Conservation (phyloP, 805 yeast genomes). For the Candida michaelii region DNA sequence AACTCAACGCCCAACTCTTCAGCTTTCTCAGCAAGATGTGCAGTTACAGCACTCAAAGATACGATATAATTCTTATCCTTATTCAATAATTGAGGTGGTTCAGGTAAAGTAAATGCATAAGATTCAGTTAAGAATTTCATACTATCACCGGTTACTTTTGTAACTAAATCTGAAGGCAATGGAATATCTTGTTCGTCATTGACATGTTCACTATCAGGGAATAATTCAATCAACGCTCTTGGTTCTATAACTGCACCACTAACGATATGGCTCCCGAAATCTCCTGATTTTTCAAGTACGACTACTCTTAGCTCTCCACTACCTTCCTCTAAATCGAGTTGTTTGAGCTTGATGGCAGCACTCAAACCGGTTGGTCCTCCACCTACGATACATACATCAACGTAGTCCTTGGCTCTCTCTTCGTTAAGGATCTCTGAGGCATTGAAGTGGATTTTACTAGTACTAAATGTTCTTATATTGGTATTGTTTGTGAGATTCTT, state of each 20-base stretch:
- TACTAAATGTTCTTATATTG: neutral
- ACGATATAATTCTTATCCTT: conserved; percentile 81
- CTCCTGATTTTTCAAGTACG: conserved; percentile 88
- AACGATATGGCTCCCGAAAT: conserved; percentile 87
- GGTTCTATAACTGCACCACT: conserved; percentile 97
- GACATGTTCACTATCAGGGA: conserved; percentile 59
- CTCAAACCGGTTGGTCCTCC: conserved; percentile 98
- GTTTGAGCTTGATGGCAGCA: conserved; percentile 87
- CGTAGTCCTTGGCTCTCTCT: conserved; percentile 79
- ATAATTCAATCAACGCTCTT: conserved; percentile 77
- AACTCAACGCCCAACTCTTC: conserved; percentile 92
- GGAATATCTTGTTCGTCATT: conserved; percentile 63
- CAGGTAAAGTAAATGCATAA: conserved; percentile 72
- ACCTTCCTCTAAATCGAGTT: conserved; percentile 66
- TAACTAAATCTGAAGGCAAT: conserved; percentile 72
- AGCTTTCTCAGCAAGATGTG: conserved; percentile 82
- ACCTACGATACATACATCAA: conserved; percentile 94
- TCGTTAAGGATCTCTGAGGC: conserved; percentile 35
- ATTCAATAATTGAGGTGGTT: conserved; percentile 89
- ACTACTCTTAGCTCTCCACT: conserved; percentile 76
- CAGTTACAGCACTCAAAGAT: conserved; percentile 76
- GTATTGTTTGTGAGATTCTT: neutral
- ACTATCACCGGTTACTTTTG: conserved; percentile 71
- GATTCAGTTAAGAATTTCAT: conserved; percentile 68
- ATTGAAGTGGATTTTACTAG: neutral